Evolutionary conservation across 768 basidiomycete species (phyloP).

Genomic region (Porpolomopsis calyptriformis): DNA sequence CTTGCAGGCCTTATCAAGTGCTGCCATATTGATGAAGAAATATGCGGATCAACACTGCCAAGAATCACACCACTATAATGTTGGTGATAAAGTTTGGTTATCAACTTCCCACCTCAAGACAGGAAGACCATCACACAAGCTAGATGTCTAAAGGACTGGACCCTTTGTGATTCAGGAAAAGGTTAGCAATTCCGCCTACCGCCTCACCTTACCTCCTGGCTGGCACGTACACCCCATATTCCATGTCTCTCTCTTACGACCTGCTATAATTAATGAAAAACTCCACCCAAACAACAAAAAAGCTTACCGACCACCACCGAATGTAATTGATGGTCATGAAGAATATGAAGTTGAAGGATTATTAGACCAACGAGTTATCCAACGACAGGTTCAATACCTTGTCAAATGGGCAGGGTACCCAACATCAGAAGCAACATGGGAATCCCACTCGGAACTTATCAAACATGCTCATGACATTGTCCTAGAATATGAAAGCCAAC

Average conservation of each 20-base stretch:
- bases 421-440: not conserved
- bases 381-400: not conserved
- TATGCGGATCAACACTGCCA: too few species aligned
- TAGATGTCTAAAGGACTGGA: conserved; percentile 16
- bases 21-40: not conserved
- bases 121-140: conserved; percentile 11
- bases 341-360: conserved; percentile 1
- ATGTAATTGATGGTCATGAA: not conserved
- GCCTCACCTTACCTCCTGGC: conserved; percentile 13
- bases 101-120: conserved; percentile 13
- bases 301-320: not conserved
- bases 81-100: conserved; percentile 16
- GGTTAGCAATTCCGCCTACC: conserved; percentile 11
- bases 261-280: not conserved
- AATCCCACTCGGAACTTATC: not conserved
- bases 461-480: not conserved
- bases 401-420: not conserved
- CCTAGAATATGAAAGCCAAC: too few species aligned
- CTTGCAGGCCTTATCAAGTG: not conserved
- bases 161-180: conserved; percentile 18
- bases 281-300: not conserved
- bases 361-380: not conserved
- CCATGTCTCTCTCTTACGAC: not conserved
- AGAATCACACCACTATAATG: conserved; percentile 13
- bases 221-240: conserved; percentile 6